Evolutionary conservation across 352 stramenopile genomes (phyloP).

Genomic region (Thalassiosira livingstoniorum): DNA sequence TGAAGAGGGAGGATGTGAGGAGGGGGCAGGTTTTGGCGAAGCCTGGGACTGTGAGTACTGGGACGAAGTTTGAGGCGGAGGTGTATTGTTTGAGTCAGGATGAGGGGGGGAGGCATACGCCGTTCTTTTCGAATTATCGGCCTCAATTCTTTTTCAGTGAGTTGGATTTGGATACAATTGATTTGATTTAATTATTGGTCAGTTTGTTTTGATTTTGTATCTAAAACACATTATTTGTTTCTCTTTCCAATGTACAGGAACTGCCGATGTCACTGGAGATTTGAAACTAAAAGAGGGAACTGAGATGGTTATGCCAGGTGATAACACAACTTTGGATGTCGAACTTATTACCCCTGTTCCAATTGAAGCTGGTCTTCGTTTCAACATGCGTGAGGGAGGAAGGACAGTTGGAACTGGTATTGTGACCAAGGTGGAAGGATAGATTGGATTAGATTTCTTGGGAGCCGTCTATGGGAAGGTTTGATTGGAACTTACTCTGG

Average conservation of each 20-base stretch:
- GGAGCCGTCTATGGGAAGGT: too few relatives aligned
- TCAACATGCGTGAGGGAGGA: constrained; percentile 96
- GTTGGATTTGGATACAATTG: not conserved
- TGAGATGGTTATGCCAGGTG: constrained; percentile 97
- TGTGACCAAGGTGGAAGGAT: constrained; percentile 91
- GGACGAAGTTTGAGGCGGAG: constrained; percentile 95
- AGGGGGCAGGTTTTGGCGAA: constrained; percentile 91
- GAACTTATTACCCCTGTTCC: constrained; percentile 93
- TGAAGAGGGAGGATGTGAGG: constrained; percentile 94
- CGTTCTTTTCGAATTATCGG: constrained; percentile 96
- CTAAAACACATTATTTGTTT: not conserved
- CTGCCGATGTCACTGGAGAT: constrained; percentile 93
- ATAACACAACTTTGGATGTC: constrained; percentile 93
- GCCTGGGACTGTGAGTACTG: constrained; percentile 89
- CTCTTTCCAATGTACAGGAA: constrained; percentile 62
- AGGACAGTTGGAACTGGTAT: constrained; percentile 95
- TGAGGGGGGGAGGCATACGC: constrained; percentile 95
- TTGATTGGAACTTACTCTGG: too few relatives aligned
- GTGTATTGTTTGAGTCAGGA: constrained; percentile 96
- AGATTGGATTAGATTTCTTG: constrained; percentile 54
- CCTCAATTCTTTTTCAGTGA: constrained; percentile 96
- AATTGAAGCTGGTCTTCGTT: constrained; percentile 92
- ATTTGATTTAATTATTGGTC: not conserved
- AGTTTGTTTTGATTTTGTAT: not conserved
- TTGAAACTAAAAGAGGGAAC: constrained; percentile 89